Base-by-base conservation (phyloP, 1,284 basidiomycete genomes). In the Ceratobasidium sp. region DNA sequence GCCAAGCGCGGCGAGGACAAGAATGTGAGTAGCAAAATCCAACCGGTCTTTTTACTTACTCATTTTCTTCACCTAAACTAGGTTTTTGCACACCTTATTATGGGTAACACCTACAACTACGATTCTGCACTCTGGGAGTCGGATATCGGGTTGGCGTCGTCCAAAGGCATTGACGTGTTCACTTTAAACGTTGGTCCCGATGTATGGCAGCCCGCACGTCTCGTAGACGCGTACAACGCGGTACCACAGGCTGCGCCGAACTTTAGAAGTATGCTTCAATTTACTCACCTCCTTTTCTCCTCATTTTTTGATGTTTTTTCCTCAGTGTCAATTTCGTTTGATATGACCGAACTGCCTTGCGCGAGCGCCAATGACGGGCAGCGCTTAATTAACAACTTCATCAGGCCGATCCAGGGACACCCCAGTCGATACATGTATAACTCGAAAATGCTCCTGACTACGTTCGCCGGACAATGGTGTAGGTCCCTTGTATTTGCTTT, bases 131-230 rank as follows among this genome's bases (percentile, higher is more conserved):
- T 83, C 77, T 86, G 85, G 85, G 67, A 79, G 4, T 79, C 78
- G 54, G 84, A 87, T 70, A 85, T 87, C 71, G 76, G 79, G 1
- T 80, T 81, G 56, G 85, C 87, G 10, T 82, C 83, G n/a, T 83
- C 82, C 10, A 83, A 84, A n/a, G 84, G 86, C 40, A 85, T 86
- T 78, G 84, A 86, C 79, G 86, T 84, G 26, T 86, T 86, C 80
- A 85, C 85, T 3, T 81, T 86, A 71, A 86, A 86, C 82, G 81
- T 86, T 65, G 85, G 86, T 6, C 79, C 80, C 65, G 84, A 84
- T 77, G 80, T 66, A 20, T 86, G 84, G 84, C 83, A 85, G 80
- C 78, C 82, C 15, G 80, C 79, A 46, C 83, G 83, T 9, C 80
- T 84, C 38, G 78, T 74, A 17, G 81, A 83, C 71, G 86, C 85